These are phyloP conservation scores for Lasiosphaeria hispida DNA, from an alignment of 495 filamentous ascomycete genomes.

Conservation along the genomic window DNA sequence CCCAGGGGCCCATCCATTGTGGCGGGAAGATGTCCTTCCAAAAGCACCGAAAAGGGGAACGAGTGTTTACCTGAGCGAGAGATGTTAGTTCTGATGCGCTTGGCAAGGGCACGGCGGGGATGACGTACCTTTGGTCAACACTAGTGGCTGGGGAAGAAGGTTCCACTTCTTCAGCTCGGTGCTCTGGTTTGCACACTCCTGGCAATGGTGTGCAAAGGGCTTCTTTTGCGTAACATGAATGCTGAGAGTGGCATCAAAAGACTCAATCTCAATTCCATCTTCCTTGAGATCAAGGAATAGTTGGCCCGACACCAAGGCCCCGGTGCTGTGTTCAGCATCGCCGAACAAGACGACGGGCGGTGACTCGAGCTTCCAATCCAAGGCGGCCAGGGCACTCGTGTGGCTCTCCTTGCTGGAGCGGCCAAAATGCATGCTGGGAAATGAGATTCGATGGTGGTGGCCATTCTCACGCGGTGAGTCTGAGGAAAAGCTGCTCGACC, in stretches of 20 bases:
- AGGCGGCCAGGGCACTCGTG: conserved; percentile 45
- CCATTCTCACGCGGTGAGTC: conserved; percentile 23
- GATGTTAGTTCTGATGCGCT: conserved; percentile 19
- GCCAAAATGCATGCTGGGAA: conserved; percentile 46
- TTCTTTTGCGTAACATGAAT: conserved; percentile 69
- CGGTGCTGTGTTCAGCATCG: conserved; percentile 68
- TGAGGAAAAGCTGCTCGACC: conserved; percentile 27
- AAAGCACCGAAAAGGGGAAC: conserved; percentile 88
- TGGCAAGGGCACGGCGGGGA: neutral
- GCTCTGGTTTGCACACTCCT: conserved; percentile 64
- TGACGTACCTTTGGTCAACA: conserved; percentile 56
- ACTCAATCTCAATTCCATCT: conserved; percentile 61
- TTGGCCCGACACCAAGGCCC: conserved; percentile 84
- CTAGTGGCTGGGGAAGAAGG: conserved; percentile 66
- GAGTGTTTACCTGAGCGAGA: conserved; percentile 54
- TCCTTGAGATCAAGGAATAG: conserved; percentile 70
- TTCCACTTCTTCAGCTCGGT: conserved; percentile 76
- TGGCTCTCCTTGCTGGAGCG: conserved; percentile 45
- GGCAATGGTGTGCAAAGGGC: conserved; percentile 74
- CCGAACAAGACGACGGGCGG: conserved; percentile 86
- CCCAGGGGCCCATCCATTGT: conserved; percentile 71
- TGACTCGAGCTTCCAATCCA: conserved; percentile 82
- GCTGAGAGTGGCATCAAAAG: conserved; percentile 65
- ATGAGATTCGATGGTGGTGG: conserved; percentile 47
- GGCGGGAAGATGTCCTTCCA: conserved; percentile 84